These are phyloP conservation scores for Pseudomassariella vexata DNA, from an alignment of 2,329 filamentous ascomycete genomes.

Conservation along the genomic window DNA sequence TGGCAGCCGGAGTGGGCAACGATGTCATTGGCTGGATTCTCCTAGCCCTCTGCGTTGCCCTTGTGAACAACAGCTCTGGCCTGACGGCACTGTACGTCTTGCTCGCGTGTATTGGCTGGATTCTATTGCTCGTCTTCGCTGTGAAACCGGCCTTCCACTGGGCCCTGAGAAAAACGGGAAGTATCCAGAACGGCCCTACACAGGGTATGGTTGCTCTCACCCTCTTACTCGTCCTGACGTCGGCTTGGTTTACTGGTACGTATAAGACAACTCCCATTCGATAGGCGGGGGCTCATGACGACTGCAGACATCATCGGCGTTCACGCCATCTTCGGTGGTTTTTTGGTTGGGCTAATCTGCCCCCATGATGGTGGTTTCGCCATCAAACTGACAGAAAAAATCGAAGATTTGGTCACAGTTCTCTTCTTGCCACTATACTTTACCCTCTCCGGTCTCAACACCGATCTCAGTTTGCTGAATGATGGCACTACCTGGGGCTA, in stretches of 20 bases:
- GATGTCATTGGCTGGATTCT: conserved; percentile 90
- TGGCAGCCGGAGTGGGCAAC: conserved; percentile 88
- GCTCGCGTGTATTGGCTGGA: conserved; percentile 68
- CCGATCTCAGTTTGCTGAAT: conserved; percentile 78
- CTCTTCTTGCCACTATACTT: conserved; percentile 90
- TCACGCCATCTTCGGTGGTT: conserved; percentile 91
- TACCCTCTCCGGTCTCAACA: conserved; percentile 83
- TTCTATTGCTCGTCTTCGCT: conserved; percentile 66
- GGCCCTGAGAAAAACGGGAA: conserved; percentile 67
- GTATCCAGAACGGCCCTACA: conserved; percentile 80
- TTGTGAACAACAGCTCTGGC: conserved; percentile 82
- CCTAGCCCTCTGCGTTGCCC: conserved; percentile 83
- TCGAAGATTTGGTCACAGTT: conserved; percentile 82
- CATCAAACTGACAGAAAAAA: conserved; percentile 87
- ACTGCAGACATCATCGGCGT: conserved; percentile 75
- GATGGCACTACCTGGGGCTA: conserved; percentile 84
- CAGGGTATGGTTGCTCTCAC: conserved; percentile 81
- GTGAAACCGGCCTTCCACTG: conserved; percentile 72
- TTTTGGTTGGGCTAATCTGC: conserved; percentile 82
- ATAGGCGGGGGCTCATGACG: conserved; percentile 2
- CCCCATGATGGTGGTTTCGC: conserved; percentile 86
- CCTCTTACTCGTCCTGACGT: conserved; percentile 69
- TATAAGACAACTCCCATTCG: background rate
- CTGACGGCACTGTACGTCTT: conserved; percentile 81
- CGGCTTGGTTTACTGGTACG: conserved; percentile 49